These are phyloP conservation scores for Cornus florida DNA, from an alignment of 148 eudicot genomes.

Conservation along the genomic window DNA sequence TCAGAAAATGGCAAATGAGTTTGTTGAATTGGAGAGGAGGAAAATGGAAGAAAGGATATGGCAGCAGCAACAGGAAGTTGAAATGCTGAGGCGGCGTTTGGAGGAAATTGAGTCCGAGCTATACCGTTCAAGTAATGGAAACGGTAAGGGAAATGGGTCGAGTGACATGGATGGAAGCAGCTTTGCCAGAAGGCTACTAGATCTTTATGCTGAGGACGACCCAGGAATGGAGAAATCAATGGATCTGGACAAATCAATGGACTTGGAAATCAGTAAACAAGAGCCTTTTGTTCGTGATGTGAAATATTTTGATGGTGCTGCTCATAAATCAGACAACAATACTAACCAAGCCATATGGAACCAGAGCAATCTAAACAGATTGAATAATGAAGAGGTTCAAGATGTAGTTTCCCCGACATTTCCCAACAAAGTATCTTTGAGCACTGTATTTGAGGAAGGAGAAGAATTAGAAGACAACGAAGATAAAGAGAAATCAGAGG, in stretches of 20 bases:
- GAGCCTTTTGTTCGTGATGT: constrained; percentile 42
- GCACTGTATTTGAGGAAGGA: constrained; percentile 93
- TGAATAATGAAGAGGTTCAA: constrained; percentile 16
- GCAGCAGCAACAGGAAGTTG: constrained; percentile 76
- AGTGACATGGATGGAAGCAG: constrained; percentile 42
- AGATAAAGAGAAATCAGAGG: constrained; percentile 34
- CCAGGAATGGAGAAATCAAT: constrained; percentile 88
- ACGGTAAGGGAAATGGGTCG: constrained; percentile 38
- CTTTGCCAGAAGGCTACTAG: constrained; percentile 60
- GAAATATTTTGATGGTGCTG: constrained; percentile 32
- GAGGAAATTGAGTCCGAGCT: constrained; percentile 86
- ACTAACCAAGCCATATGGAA: constrained; percentile 12
- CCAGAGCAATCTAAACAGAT: background rate
- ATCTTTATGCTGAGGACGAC: constrained; percentile 66
- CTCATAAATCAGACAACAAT: constrained; percentile 6
- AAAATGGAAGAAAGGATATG: constrained; percentile 76
- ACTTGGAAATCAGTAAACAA: constrained; percentile 61
- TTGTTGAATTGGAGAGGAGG: constrained; percentile 73
- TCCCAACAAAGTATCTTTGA: constrained; percentile 48
- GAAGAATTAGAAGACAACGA: constrained; percentile 54
- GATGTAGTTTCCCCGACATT: constrained; percentile 22
- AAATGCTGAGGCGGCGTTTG: constrained; percentile 62
- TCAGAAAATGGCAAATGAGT: constrained; percentile 71
- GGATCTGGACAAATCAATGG: constrained; percentile 62
- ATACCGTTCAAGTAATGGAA: constrained; percentile 51